A percentile compares a stretch with the other conserved stretches of the same genome.
These are phyloP conservation scores for Stephanodiscus minutulus DNA, from an alignment of 108 stramenopile species.

Conservation along the genomic window DNA sequence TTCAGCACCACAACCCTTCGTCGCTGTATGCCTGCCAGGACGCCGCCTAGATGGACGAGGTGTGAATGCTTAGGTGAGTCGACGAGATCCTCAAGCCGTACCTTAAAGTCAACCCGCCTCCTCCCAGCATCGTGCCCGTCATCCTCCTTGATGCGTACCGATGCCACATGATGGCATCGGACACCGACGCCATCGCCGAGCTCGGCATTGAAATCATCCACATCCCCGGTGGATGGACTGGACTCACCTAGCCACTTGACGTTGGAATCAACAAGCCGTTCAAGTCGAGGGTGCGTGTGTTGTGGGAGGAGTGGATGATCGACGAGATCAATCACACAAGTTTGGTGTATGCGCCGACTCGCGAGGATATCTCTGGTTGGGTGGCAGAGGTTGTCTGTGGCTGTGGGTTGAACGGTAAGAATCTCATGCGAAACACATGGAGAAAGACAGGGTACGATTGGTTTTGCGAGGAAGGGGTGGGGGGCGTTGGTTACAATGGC, in stretches of 20 bases:
- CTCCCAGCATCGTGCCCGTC: background rate
- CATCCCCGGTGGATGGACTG: background rate
- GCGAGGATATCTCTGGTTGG: background rate
- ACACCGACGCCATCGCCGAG: background rate
- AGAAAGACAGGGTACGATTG: too few relatives aligned
- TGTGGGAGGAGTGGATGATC: background rate
- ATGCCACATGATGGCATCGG: constrained; percentile 2
- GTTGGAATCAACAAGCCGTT: background rate
- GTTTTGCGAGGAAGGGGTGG: background rate
- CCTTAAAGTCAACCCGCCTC: background rate
- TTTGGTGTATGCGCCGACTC: too few relatives aligned
- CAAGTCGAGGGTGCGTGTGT: background rate
- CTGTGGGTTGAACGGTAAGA: constrained; percentile 20
- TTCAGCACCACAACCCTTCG: background rate
- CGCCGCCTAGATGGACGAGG: background rate
- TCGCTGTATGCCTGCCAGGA: background rate
- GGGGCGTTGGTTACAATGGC: constrained; percentile 13
- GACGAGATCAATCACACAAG: background rate
- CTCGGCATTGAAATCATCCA: background rate
- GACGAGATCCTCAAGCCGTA: constrained; percentile 1
- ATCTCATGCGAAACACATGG: background rate
- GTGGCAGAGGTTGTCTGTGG: constrained; percentile 29
- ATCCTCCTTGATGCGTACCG: background rate
- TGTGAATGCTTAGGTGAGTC: background rate
- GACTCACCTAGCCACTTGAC: too few relatives aligned